Conservation (phyloP, 2,329 filamentous ascomycete genomes). For the Ampelomyces quisqualis region DNA sequence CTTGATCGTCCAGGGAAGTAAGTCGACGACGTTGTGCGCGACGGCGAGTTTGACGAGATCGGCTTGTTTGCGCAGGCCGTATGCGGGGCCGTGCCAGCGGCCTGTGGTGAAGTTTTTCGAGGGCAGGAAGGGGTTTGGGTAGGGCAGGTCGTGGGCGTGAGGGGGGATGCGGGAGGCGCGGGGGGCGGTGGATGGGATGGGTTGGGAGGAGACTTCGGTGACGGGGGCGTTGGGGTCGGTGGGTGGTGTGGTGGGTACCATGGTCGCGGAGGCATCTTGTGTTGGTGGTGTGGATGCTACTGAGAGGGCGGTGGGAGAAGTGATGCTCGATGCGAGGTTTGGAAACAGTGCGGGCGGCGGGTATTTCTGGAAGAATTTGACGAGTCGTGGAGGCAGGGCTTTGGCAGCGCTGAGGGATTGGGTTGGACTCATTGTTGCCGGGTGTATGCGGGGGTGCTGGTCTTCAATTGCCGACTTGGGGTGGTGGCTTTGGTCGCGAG, state of each 20-base stretch:
- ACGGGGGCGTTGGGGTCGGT: slow-evolving; percentile 46
- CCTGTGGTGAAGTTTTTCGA: slow-evolving; percentile 77
- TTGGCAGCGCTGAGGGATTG: slow-evolving; percentile 60
- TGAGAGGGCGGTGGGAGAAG: slow-evolving; percentile 20
- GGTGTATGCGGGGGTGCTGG: too few relatives aligned
- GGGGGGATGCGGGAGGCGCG: slow-evolving; percentile 14
- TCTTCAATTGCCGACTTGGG: background rate
- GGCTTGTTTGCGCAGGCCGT: slow-evolving; percentile 83
- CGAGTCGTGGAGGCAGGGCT: slow-evolving; percentile 73
- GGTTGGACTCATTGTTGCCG: slow-evolving; percentile 26
- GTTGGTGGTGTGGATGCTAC: slow-evolving; percentile 17
- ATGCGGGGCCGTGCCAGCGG: slow-evolving; percentile 79
- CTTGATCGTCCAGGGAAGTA: slow-evolving; percentile 77
- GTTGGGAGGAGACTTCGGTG: slow-evolving; percentile 28
- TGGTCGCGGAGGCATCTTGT: slow-evolving; percentile 14
- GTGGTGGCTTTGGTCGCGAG: slow-evolving; percentile 2
- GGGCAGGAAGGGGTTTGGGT: slow-evolving; percentile 78
- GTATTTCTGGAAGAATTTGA: slow-evolving; percentile 86
- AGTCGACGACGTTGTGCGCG: slow-evolving; percentile 74
- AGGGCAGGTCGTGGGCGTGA: slow-evolving; percentile 47
- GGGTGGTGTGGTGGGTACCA: slow-evolving; percentile 26
- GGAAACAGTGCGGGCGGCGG: slow-evolving; percentile 63
- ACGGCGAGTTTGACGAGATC: slow-evolving; percentile 84
- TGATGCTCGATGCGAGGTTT: slow-evolving; percentile 26
- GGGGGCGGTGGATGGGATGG: slow-evolving; percentile 13